Evolutionary conservation across 2,329 filamentous ascomycete species (phyloP).

Genomic region (Mariannaea sp.): DNA sequence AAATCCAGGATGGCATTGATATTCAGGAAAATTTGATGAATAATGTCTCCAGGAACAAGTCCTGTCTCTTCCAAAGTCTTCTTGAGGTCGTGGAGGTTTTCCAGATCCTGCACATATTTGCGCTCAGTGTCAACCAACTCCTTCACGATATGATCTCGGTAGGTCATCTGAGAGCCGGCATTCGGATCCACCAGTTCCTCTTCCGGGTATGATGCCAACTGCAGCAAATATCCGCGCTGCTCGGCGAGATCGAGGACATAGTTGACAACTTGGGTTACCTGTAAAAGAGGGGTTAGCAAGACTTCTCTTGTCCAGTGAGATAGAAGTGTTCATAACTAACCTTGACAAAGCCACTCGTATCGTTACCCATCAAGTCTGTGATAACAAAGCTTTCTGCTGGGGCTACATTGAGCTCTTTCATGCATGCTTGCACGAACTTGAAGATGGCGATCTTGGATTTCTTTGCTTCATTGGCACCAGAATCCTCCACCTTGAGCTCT

Average conservation of each 20-base stretch:
- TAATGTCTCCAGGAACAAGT: constrained; percentile 83
- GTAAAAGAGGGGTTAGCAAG: not conserved
- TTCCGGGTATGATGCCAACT: constrained; percentile 62
- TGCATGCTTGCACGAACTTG: constrained; percentile 89
- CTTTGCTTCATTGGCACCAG: constrained; percentile 68
- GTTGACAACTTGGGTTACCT: constrained; percentile 89
- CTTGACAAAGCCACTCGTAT: constrained; percentile 97
- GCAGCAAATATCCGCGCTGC: constrained; percentile 72
- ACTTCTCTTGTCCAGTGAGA: not conserved
- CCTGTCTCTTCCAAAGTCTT: constrained; percentile 87
- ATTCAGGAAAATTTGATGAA: constrained; percentile 96
- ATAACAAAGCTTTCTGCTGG: constrained; percentile 89
- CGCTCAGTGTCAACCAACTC: constrained; percentile 94
- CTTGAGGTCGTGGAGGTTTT: constrained; percentile 91
- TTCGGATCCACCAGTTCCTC: constrained; percentile 51
- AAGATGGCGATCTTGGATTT: constrained; percentile 86
- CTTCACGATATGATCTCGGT: constrained; percentile 84
- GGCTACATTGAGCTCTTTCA: constrained; percentile 79
- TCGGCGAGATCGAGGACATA: constrained; percentile 87
- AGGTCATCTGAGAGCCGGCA: constrained; percentile 70
- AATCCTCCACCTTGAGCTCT: constrained; percentile 69
- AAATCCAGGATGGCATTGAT: constrained; percentile 94
- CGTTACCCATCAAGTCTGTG: constrained; percentile 87
- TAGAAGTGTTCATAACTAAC: constrained; percentile 49
- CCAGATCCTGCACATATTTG: constrained; percentile 96